Evolutionary conservation across 768 basidiomycete genomes (phyloP).

Genomic region (Macrolepiota dolichaula): DNA sequence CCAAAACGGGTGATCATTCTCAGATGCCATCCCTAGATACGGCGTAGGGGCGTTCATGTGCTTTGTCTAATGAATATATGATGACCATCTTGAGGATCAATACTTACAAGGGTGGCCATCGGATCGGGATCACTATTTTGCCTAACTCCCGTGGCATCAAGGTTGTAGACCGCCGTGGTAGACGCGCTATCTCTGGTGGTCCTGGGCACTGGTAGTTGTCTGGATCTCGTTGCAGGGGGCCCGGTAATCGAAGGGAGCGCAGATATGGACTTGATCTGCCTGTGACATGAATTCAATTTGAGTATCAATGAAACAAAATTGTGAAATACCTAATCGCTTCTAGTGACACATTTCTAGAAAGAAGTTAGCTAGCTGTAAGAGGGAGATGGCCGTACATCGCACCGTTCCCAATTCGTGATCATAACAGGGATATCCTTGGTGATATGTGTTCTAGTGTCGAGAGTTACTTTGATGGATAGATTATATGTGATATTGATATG

Average conservation of each 20-base stretch:
- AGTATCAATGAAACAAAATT: slow-evolving; percentile 20
- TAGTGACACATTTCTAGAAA: slow-evolving; percentile 56
- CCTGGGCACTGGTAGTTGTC: not conserved
- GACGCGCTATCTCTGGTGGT: not conserved
- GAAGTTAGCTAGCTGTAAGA: slow-evolving; percentile 7
- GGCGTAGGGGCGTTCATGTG: not conserved
- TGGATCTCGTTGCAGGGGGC: not conserved
- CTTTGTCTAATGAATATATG: not conserved
- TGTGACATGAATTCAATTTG: slow-evolving; percentile 14
- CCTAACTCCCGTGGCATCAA: not conserved
- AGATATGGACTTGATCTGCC: slow-evolving; percentile 47
- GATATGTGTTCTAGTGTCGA: slow-evolving; percentile 62
- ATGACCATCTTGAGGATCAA: not conserved
- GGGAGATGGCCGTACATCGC: slow-evolving; percentile 18
- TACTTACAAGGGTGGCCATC: not conserved
- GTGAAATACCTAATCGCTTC: slow-evolving; percentile 57
- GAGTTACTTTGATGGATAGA: slow-evolving; percentile 71
- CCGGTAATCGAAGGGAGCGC: slow-evolving; percentile 36
- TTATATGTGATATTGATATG: slow-evolving; percentile 86
- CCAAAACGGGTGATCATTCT: too few relatives aligned
- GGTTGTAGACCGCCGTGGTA: not conserved
- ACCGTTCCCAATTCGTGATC: slow-evolving; percentile 86
- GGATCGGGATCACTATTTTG: not conserved
- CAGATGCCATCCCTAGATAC: too few relatives aligned
- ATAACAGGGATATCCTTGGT: slow-evolving; percentile 78